phyloP scores from a whole-genome alignment of 345 rosid species.

The Bruguiera parviflora region DNA sequence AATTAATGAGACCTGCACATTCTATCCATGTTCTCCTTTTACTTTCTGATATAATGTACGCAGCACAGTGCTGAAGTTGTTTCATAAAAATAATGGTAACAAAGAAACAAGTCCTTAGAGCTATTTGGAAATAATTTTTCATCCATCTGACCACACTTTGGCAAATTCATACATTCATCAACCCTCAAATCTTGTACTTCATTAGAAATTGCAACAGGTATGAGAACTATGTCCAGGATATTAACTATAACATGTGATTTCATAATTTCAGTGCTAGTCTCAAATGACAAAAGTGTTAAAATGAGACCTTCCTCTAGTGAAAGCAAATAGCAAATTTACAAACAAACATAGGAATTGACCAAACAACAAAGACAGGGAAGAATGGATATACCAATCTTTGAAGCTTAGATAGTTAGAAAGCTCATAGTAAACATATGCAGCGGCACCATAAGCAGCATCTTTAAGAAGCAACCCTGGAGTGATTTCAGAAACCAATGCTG shows the following conservation, averaged over 20 bases:
- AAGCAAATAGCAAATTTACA: not conserved
- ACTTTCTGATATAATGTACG: no score
- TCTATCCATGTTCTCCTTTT: no score
- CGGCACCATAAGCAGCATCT: constrained; percentile 97
- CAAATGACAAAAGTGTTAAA: no score
- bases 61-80: no score
- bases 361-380: constrained; percentile 11
- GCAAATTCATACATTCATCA: no score
- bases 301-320: not conserved
- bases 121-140: not conserved
- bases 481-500: constrained; percentile 71
- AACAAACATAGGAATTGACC: constrained; percentile 5
- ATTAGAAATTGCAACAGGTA: no score
- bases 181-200: no score
- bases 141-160: not conserved
- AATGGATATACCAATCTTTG: constrained; percentile 69
- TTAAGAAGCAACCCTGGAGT: constrained; percentile 86
- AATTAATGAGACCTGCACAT: no score
- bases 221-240: no score
- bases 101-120: not conserved
- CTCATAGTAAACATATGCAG: constrained; percentile 98
- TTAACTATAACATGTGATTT: no score
- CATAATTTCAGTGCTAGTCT: no score
- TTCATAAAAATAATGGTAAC: not conserved
- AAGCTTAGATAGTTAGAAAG: constrained; percentile 91